These are phyloP conservation scores for Boletus subcaerulescens DNA, from an alignment of 768 basidiomycete species.

Conservation along the genomic window DNA sequence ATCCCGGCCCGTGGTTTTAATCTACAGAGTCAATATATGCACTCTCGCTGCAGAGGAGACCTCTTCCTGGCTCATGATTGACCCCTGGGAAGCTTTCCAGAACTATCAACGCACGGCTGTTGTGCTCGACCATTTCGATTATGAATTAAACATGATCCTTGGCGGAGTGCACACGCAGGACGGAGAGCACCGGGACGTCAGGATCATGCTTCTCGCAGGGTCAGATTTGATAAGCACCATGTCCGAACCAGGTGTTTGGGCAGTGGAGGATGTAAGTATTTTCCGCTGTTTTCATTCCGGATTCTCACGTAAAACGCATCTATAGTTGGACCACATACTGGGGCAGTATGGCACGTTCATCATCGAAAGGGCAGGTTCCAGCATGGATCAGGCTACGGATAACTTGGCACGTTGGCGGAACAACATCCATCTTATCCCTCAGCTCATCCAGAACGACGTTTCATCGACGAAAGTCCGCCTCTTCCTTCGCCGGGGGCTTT, in stretches of 20 bases:
- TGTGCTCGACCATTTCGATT: slow-evolving; percentile 95
- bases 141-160: slow-evolving; percentile 83
- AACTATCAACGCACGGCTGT: slow-evolving; percentile 94
- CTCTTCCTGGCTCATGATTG: slow-evolving; percentile 93
- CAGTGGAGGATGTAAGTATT: slow-evolving; percentile 80
- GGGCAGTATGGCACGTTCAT: slow-evolving; percentile 94
- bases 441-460: slow-evolving; percentile 96
- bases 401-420: slow-evolving; percentile 70
- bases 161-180: slow-evolving; percentile 76
- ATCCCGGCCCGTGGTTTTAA: slow-evolving; percentile 18
- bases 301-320: slow-evolving; percentile 6
- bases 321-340: slow-evolving; percentile 93
- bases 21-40: slow-evolving; percentile 78
- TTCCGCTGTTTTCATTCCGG: slow-evolving; percentile 5
- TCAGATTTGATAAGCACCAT: slow-evolving; percentile 97
- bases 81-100: slow-evolving; percentile 96
- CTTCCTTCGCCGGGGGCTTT: slow-evolving; percentile 76
- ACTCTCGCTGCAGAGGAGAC: slow-evolving; percentile 88
- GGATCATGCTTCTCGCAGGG: slow-evolving; percentile 94
- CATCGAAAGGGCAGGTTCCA: slow-evolving; percentile 92
- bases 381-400: slow-evolving; percentile 80
- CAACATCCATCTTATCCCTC: slow-evolving; percentile 89
- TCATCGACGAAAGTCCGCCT: slow-evolving; percentile 90
- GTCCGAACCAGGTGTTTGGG: slow-evolving; percentile 98
- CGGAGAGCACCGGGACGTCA: slow-evolving; percentile 71